Evolutionary conservation across 2,329 filamentous ascomycete species (phyloP), one percentile per base, ranked within the genome.

Genomic region (Epichloe baconii): DNA sequence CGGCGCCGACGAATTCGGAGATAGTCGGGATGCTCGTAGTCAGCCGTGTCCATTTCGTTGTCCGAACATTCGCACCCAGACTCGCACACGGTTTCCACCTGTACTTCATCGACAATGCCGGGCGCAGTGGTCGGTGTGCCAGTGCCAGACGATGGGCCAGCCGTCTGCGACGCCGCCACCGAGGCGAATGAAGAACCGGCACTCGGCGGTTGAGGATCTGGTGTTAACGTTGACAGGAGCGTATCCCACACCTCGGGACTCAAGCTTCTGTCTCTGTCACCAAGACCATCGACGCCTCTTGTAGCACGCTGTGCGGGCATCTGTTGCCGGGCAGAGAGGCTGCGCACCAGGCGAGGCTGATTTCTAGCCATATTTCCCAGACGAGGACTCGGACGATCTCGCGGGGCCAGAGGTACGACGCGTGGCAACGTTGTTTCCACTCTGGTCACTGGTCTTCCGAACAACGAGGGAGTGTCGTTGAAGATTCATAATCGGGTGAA

Each of bases 181-280:
- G 86, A 90, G 0, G 83, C 78, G 64, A 95, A 95, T 0, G 89
- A 95, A 1, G 88, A 90, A 34, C 86, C 81, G 2, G 81, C 79
- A 58, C 86, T 94, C 0, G 89, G 88, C 3, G 87, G 77, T 54
- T 87, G 84, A 15, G 85, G 82, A 64, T 95, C 89, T 0, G 88
- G 87, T 0, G 86, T 83, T 54, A 96, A 77, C 0, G 87, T 94
- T 6, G 78, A 83, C 52, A 89, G 72, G 49, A 96, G 80, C 3
- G 83, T 88, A 53, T 91, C 85, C 90, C 90, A 96, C 1, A 74
- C 74, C 50, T 85, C 83, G 1, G 85, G 83, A 62, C 84, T 89
- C n/a, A 88, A 70, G 65, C 88, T 95, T 58, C 88, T 81, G 55
- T 88, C 80, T 53, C 89, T 85, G 66, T 95, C 88, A 38, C 88